Evolutionary conservation across 805 yeast species (phyloP), one percentile per base, ranked within the genome.

Genomic region (Cyberlindnera maritima): DNA sequence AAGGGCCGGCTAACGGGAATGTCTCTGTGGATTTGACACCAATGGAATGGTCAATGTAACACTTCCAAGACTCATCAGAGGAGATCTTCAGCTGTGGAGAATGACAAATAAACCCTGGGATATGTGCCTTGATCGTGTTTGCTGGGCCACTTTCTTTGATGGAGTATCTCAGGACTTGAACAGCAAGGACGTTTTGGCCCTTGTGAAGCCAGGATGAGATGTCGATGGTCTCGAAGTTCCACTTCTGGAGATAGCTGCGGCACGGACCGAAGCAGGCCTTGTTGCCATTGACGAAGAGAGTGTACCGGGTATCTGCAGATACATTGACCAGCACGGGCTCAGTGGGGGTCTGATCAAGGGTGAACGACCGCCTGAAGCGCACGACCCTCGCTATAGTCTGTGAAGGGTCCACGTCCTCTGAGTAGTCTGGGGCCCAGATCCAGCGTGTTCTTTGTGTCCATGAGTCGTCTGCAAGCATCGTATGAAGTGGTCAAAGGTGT

Each of bases 41-140:
- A 37, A 37, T 37, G 14, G 40, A 21, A 14, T 37, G 13, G n/a
- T 37, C 32, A 25, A 25, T 37, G 19, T 9, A 25, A 11, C 28
- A 12, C 32, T 37, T 37, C 40, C 40, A 37, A 17, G 40, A 37
- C 32, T 37, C 40, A 37, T 37, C 40, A 6, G 40, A 37, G 11
- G 17, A 14, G 4, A 37, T 37, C 12, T n/a, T 21, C 14, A 37
- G 19, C 13, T n/a, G 19, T 17, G 20, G 19, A n/a, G 28, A 23
- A 17, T 20, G n/a, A 20, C 15, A 37, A n/a, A 37, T 37, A 32
- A 37, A 37, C 14, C 40, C 40, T 8, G 40, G 40, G 9, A 37
- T 37, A 21, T 37, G 21, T n/a, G 40, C 29, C 19, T 37, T 37
- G 29, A 37, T 37, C 40, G 23, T 37, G 21, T 37, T 37, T 4